Conservation (phyloP, 257 asterid species). For the Marsdenia floribunda region DNA sequence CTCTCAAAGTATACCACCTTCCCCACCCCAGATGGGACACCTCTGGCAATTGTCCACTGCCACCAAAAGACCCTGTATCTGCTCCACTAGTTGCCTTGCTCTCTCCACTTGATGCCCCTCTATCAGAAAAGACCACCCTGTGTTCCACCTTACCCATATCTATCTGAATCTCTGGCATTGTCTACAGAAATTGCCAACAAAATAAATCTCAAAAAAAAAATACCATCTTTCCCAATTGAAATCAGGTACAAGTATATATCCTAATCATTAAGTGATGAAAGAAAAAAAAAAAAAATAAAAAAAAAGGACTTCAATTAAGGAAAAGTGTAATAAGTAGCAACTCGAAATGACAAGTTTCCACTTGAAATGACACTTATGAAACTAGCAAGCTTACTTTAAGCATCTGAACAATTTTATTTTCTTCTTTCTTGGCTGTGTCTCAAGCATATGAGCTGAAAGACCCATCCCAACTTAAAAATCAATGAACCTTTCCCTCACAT, state of each 20-base stretch:
- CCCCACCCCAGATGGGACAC: conserved; percentile 99
- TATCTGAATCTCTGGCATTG: conserved; percentile 78
- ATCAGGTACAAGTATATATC: background rate
- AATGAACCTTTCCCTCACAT: background rate
- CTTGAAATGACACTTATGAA: background rate
- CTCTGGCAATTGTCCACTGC: conserved; percentile 83
- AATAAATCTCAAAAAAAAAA: background rate
- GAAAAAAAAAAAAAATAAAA: background rate
- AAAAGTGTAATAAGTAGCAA: background rate
- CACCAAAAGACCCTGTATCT: conserved; percentile 69
- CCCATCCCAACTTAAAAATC: background rate
- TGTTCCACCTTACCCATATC: conserved; percentile 96
- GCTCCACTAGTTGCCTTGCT: conserved; percentile 84
- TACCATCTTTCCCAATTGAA: background rate
- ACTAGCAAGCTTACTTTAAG: background rate
- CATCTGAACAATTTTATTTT: background rate
- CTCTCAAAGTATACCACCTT: conserved; percentile 93
- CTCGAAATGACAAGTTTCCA: background rate
- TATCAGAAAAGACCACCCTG: conserved; percentile 84
- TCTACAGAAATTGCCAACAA: conserved; percentile 34
- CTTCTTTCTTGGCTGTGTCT: background rate
- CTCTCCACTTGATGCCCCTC: conserved; percentile 89
- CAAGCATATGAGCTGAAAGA: background rate
- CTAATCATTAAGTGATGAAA: background rate
- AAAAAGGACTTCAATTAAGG: background rate